A percentile compares a stretch with the other conserved stretches of the same genome.
These are phyloP conservation scores for Linum usitatissimum DNA, from an alignment of 345 rosid species.

Conservation along the genomic window DNA sequence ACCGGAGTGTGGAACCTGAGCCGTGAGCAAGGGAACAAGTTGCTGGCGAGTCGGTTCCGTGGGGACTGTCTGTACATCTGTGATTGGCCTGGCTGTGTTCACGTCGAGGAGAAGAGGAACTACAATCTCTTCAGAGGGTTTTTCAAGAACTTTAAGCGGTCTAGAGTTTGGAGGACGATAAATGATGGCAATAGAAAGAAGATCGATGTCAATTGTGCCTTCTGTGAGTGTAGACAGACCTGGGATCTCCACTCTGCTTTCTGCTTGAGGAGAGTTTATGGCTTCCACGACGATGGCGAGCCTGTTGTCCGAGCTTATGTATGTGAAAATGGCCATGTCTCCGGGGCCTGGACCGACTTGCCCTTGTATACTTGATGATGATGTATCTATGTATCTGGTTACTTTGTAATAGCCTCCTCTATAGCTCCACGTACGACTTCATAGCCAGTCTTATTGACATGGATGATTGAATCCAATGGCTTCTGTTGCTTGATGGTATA, in stretches of 20 bases:
- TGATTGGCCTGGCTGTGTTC: conserved; percentile 91
- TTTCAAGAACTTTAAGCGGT: conserved; percentile 74
- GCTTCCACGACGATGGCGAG: conserved; percentile 89
- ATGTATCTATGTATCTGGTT: too few relatives aligned
- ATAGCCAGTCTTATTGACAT: neutral
- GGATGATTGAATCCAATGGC: neutral
- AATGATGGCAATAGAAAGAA: conserved; percentile 57
- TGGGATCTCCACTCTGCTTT: conserved; percentile 92
- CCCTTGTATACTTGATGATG: conserved; percentile 51
- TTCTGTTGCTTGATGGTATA: too few relatives aligned
- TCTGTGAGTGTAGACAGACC: conserved; percentile 56
- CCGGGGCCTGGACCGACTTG: conserved; percentile 85
- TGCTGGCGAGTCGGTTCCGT: conserved; percentile 81
- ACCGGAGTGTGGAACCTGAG: conserved; percentile 62
- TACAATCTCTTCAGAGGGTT: conserved; percentile 89
- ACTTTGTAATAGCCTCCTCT: neutral
- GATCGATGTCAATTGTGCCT: conserved; percentile 63
- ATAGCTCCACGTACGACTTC: neutral
- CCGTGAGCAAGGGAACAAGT: conserved; percentile 81
- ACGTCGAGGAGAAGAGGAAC: conserved; percentile 65
- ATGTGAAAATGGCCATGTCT: conserved; percentile 93
- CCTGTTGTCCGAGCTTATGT: conserved; percentile 94
- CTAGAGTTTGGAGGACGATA: conserved; percentile 82
- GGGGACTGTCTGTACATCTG: conserved; percentile 75
- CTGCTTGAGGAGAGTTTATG: conserved; percentile 66